phyloP scores from a whole-genome alignment of 2,329 filamentous ascomycete species.

The Xylaria sp. region DNA sequence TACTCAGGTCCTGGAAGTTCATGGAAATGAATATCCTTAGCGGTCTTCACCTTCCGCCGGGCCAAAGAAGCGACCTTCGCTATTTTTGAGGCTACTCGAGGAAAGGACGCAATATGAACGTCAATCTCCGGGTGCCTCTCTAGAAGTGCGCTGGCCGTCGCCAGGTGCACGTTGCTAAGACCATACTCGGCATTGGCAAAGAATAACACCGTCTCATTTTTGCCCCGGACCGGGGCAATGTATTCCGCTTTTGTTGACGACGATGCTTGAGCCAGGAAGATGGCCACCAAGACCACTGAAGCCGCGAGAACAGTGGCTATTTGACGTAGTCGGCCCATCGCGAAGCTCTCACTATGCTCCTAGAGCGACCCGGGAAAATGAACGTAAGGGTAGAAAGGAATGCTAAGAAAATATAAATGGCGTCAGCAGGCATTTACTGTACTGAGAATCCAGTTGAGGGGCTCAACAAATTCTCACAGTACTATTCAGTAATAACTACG shows the following conservation, averaged over 20 bases:
- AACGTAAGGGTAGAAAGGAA: not conserved
- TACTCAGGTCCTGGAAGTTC: slow-evolving; percentile 26
- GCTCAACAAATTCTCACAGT: slow-evolving; percentile 18
- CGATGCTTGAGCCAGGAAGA: slow-evolving; percentile 17
- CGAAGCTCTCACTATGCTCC: slow-evolving; percentile 15
- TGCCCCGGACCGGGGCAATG: slow-evolving; percentile 32
- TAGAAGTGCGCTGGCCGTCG: slow-evolving; percentile 37
- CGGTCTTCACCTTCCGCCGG: slow-evolving; percentile 13
- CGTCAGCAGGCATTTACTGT: slow-evolving; percentile 5
- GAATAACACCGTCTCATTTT: slow-evolving; percentile 41
- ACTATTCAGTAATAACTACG: slow-evolving; percentile 7
- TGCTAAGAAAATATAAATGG: not conserved
- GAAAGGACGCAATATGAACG: slow-evolving; percentile 41
- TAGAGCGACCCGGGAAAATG: not conserved
- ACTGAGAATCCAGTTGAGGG: not conserved
- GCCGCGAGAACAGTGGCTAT: slow-evolving; percentile 19
- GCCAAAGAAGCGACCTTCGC: slow-evolving; percentile 28
- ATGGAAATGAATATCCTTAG: slow-evolving; percentile 27
- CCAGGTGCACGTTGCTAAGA: slow-evolving; percentile 40
- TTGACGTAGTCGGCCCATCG: slow-evolving; percentile 27
- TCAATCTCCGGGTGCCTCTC: slow-evolving; percentile 38
- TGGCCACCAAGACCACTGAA: slow-evolving; percentile 22
- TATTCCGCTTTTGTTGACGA: not conserved
- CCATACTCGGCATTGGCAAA: slow-evolving; percentile 38
- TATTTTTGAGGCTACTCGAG: slow-evolving; percentile 28